Base-by-base conservation (phyloP, 305 asterid genomes). In the Plantago lanceolata region DNA sequence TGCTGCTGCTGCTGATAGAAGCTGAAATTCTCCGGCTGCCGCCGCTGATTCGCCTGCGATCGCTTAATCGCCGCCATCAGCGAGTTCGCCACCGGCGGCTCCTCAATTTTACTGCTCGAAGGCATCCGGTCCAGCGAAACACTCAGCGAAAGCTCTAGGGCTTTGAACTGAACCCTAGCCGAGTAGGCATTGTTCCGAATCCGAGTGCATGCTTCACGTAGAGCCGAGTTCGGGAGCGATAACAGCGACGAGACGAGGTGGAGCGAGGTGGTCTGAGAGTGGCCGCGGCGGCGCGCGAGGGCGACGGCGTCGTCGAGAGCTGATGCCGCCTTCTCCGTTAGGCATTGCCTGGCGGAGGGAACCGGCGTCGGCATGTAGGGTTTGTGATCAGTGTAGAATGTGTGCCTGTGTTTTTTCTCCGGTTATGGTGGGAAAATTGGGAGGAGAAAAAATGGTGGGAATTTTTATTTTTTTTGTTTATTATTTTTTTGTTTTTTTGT, bases 21-120 rank as follows among this genome's bases (percentile, higher is more conserved):
- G 50, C 67, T 76, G 64, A 82, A 81, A 61, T 85, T 89, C 68
- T 89, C 95, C 14, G 96, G 98, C 73, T 89, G 97, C 56, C 97
- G 64, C 44, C 98, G 71, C 62, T 89, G 98, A 60, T 79, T 84
- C 0, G 97, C 96, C 67, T 93, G 97, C 35, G 97, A 93, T 67
- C 98, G 68, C 29, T 93, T 93, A 5, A 89, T 72, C 18, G 98
- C 98, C 6, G 97, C 97, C 97, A 93, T 89, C 20, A 93, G 81
- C 0, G 98, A 89, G 57, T 93, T 93, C 19, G 98, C 81, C 0
- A 89, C 87, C 21, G 95, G 95, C 6, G 98, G 97, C 72, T 84
- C 89, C 26, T 80, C 91, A 5, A 66, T 71, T 67, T 68, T 68
- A 53, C 43, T 43, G 8, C 18, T 75, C 35, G 88, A 79, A 0